Evolutionary conservation across 1,139 yeast genomes (phyloP).

Genomic region (Taphrina populina): DNA sequence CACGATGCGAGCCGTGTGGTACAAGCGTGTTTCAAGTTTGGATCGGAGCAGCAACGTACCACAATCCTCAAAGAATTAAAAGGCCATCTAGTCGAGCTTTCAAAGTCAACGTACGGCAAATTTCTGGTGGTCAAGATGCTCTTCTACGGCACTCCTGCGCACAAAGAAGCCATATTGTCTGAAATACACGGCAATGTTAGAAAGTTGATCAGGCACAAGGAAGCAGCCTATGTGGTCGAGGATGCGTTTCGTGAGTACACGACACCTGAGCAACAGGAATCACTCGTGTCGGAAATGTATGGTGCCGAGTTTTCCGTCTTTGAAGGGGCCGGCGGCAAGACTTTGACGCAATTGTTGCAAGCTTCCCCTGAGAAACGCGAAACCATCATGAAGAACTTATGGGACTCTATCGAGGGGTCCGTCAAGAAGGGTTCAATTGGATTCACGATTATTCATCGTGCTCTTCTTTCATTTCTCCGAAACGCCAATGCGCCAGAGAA

Average conservation of each 20-base stretch:
- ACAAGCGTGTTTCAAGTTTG: constrained; percentile 85
- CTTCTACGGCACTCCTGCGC: constrained; percentile 78
- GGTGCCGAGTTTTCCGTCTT: constrained; percentile 95
- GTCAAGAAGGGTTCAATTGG: constrained; percentile 96
- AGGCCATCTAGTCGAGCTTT: constrained; percentile 75
- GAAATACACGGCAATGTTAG: constrained; percentile 89
- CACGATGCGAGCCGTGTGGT: constrained; percentile 97
- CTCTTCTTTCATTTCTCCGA: constrained; percentile 82
- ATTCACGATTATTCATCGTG: constrained; percentile 92
- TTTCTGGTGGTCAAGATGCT: constrained; percentile 81
- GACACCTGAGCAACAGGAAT: constrained; percentile 76
- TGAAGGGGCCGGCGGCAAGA: constrained; percentile 60
- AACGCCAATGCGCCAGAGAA: constrained; percentile 70
- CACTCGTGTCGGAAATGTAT: constrained; percentile 94
- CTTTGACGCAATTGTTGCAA: constrained; percentile 63
- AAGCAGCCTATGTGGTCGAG: constrained; percentile 98
- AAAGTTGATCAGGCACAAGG: constrained; percentile 92
- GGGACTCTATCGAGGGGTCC: constrained; percentile 81
- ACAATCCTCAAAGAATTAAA: constrained; percentile 66
- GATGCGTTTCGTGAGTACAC: constrained; percentile 86
- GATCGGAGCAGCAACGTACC: constrained; percentile 75
- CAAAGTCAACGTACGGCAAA: constrained; percentile 91
- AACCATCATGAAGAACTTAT: constrained; percentile 70
- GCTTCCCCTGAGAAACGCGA: constrained; percentile 81
- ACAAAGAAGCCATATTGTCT: constrained; percentile 69